A percentile compares a stretch with the other conserved stretches of the same genome.
phyloP scores from a whole-genome alignment of 495 filamentous ascomycete species.

The Penicillium riverlandense region DNA sequence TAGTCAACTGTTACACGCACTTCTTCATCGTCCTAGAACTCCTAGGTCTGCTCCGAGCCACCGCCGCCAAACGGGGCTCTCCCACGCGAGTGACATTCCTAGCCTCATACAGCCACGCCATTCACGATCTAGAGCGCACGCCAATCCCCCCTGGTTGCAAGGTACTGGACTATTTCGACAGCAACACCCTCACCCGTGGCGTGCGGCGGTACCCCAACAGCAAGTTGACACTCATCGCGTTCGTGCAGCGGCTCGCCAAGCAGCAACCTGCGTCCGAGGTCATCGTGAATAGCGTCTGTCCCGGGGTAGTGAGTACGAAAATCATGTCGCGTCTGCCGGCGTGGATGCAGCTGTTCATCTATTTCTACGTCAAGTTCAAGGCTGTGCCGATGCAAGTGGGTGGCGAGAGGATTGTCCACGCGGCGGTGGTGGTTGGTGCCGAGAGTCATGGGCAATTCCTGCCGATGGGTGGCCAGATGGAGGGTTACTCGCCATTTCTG shows the following conservation, averaged over 20 bases:
- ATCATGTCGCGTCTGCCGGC: conserved; percentile 4
- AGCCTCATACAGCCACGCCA: conserved; percentile 13
- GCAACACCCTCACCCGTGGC: conserved; percentile 2
- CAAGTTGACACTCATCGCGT: conserved; percentile 21
- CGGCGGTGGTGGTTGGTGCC: conserved; percentile 6
- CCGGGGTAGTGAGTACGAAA: conserved; percentile 15
- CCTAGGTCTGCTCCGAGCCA: conserved; percentile 12
- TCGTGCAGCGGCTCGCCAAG: conserved; percentile 12
- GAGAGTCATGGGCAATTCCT: conserved; percentile 20
- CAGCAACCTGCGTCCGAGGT: conserved; percentile 9
- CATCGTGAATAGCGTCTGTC: conserved; percentile 21
- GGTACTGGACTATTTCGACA: conserved; percentile 12
- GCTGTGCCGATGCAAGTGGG: conserved; percentile 6
- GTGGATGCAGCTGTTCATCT: conserved; percentile 10
- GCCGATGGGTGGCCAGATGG: background rate
- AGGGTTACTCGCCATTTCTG: background rate
- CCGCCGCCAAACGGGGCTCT: conserved; percentile 3
- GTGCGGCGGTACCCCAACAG: conserved; percentile 13
- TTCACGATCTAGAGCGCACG: conserved; percentile 5
- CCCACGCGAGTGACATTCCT: conserved; percentile 18
- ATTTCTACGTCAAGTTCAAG: conserved; percentile 1
- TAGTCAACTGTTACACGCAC: conserved; percentile 25
- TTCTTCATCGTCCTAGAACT: conserved; percentile 22
- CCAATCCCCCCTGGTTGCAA: conserved; percentile 2
- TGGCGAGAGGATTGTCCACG: conserved; percentile 7